A percentile compares a stretch with the other conserved stretches of the same genome.
phyloP scores from a whole-genome alignment of 2,329 filamentous ascomycete genomes.

The Monosporascus cannonballus region DNA sequence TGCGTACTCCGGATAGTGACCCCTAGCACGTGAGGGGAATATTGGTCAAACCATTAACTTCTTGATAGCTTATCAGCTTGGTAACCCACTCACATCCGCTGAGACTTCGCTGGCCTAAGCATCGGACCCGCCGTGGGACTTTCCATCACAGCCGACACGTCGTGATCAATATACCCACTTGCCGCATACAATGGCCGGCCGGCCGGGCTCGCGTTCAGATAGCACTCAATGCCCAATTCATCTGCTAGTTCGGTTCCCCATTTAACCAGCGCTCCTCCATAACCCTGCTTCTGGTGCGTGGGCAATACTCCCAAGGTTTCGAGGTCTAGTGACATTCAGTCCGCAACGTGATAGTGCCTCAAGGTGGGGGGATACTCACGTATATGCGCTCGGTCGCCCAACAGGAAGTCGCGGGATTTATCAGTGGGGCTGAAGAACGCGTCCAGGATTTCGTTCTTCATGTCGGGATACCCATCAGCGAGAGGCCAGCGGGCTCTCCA shows the following conservation, averaged over 20 bases:
- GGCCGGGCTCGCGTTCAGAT: slow-evolving; percentile 6
- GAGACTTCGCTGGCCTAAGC: slow-evolving; percentile 6
- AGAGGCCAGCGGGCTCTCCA: background rate
- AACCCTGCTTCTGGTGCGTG: slow-evolving; percentile 7
- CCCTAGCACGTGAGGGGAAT: too few relatives aligned
- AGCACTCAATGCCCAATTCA: slow-evolving; percentile 7
- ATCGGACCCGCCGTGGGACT: slow-evolving; percentile 2
- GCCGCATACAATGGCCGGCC: slow-evolving; percentile 8
- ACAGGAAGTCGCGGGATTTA: background rate
- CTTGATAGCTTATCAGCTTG: too few relatives aligned
- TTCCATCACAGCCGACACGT: slow-evolving; percentile 6
- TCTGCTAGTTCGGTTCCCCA: slow-evolving; percentile 12
- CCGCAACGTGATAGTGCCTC: background rate
- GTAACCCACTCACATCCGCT: background rate
- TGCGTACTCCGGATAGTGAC: too few relatives aligned
- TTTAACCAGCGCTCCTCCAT: slow-evolving; percentile 5
- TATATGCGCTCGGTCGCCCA: background rate
- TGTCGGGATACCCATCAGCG: background rate
- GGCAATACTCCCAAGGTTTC: slow-evolving; percentile 6
- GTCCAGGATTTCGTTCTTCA: background rate
- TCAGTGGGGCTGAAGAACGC: background rate
- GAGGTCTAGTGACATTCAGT: slow-evolving; percentile 5
- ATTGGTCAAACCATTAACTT: too few relatives aligned
- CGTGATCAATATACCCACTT: slow-evolving; percentile 7
- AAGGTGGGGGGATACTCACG: background rate